Evolutionary conservation across 495 filamentous ascomycete genomes (phyloP), one percentile per base, ranked within the genome.

Genomic region (Chaetomium cochliodes): DNA sequence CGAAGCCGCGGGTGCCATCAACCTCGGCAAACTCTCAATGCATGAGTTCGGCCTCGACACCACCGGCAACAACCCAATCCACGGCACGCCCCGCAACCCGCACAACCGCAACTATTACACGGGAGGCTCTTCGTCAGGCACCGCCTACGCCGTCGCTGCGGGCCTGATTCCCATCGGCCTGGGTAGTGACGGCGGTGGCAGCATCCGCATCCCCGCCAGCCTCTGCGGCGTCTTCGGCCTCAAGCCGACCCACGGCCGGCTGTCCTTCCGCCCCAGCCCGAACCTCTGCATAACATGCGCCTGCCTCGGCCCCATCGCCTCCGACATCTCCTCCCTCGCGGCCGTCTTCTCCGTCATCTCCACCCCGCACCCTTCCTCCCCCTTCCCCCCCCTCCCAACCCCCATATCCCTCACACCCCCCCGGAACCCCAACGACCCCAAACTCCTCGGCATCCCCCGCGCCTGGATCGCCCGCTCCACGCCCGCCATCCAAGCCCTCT

Each of bases 161-260:
- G 92, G 92, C 1, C 79, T 96, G 2, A 81, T 92, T 25, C 91
- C 91, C n/a, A 83, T 96, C 65, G 89, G 89, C 3, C 77, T 93
- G 16, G 92, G 91, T 52, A 86, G 85, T 41, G 92, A 96, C 73
- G 91, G 89, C 28, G 92, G 92, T 30, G 92, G 92, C 55, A 89
- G 85, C 58, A 89, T 96, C 65, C 86, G 92, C 6, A 87, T 96
- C 56, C 92, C 92, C 0, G 78, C 89, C 2, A 82, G 84, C 20
- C 91, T 88, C 73, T 94, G 92, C 72, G 91, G 91, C 39, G 76
- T 93, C 39, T 94, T 87, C 76, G 92, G 92, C 4, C 84, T 96
- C 33, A 96, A 96, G 68, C 85, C 92, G 0, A 87, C 84, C 12
- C 90, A 93, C 69, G 82, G 85, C 53, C 86, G 92, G 16, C 75